Conservation (phyloP, 139 green algal genomes). For the Micromonas pusilla region DNA sequence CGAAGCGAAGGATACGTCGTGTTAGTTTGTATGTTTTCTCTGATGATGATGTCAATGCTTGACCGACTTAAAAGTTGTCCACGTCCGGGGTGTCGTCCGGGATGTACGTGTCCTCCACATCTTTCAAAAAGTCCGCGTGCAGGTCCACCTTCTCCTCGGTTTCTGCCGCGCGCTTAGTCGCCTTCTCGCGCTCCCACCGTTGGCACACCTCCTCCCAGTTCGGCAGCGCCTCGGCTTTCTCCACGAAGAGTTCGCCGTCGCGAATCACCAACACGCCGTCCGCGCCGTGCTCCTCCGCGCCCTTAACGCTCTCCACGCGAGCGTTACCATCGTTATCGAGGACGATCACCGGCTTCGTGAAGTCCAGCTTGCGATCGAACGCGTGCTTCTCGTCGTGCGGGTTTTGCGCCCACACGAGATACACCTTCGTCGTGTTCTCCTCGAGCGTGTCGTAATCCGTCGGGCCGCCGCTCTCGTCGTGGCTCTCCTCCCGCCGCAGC, state of each 20-base stretch:
- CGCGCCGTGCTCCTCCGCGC: neutral
- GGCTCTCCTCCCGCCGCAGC: neutral
- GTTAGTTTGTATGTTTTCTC: no score
- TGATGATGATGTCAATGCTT: neutral
- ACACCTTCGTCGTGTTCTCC: constrained; percentile 5
- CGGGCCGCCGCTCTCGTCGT: neutral
- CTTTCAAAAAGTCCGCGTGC: neutral
- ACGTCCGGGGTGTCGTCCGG: constrained; percentile 15
- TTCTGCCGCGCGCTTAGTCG: neutral
- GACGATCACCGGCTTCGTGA: constrained; percentile 4
- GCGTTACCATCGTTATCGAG: neutral
- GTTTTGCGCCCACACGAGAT: constrained; percentile 1
- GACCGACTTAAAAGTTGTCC: constrained; percentile 3
- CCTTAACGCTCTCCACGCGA: neutral
- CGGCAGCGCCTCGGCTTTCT: neutral
- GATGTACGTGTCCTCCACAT: neutral
- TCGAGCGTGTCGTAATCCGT: neutral
- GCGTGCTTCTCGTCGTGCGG: neutral
- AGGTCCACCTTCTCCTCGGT: constrained; percentile 1
- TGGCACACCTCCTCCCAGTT: neutral
- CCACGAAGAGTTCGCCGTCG: neutral
- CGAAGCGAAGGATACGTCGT: no score
- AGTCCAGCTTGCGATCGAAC: constrained; percentile 7
- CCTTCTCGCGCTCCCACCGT: neutral
- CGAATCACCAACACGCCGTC: constrained; percentile 3